Evolutionary conservation across 495 filamentous ascomycete species (phyloP).

Genomic region (Daldinia caldariorum): DNA sequence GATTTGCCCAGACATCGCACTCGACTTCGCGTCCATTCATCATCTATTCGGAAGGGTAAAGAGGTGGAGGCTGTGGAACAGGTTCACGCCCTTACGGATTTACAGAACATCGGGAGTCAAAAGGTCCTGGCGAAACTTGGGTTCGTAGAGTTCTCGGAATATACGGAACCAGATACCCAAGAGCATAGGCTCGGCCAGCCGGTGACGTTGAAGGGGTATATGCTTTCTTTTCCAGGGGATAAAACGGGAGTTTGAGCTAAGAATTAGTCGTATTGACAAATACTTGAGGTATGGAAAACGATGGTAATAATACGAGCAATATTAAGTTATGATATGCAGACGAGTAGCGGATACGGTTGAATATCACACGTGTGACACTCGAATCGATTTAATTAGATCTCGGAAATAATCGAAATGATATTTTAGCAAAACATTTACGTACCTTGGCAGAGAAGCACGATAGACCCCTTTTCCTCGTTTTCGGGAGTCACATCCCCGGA

Average conservation of each 20-base stretch:
- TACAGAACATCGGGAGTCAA: conserved; percentile 15
- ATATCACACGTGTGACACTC: too few relatives aligned
- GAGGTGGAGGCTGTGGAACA: conserved; percentile 13
- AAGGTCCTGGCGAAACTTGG: conserved; percentile 30
- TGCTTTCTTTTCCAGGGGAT: neutral
- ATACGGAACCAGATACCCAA: conserved; percentile 16
- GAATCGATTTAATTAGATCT: too few relatives aligned
- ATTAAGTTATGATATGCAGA: too few relatives aligned
- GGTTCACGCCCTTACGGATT: conserved; percentile 16
- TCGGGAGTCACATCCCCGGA: too few relatives aligned
- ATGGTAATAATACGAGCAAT: too few relatives aligned
- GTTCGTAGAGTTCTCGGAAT: conserved; percentile 25
- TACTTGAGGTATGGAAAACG: too few relatives aligned
- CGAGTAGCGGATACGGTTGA: too few relatives aligned
- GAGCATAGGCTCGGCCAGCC: conserved; percentile 19
- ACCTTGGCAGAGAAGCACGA: too few relatives aligned
- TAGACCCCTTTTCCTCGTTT: too few relatives aligned
- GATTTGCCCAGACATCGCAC: conserved; percentile 46
- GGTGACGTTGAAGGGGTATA: conserved; percentile 16
- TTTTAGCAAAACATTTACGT: too few relatives aligned
- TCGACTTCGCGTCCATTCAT: conserved; percentile 1
- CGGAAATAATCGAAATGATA: too few relatives aligned
- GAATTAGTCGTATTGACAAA: neutral
- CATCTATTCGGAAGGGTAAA: conserved; percentile 1
- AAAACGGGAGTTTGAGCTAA: neutral